Base-by-base conservation (phyloP, 768 basidiomycete genomes). In the Panaeolus cyanescens region DNA sequence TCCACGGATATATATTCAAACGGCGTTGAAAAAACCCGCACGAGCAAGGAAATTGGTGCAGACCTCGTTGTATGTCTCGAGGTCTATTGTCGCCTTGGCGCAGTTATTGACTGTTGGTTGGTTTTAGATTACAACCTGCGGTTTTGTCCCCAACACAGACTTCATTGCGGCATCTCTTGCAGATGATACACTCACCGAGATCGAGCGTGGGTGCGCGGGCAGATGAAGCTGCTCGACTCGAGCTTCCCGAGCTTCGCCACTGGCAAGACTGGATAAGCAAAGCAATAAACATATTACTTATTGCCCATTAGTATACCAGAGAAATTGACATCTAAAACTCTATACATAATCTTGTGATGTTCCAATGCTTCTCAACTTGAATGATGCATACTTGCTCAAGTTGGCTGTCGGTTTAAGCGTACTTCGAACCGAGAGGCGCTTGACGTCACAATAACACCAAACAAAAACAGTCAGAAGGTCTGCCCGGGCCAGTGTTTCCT, bases 61-160 rank as follows among this genome's bases (percentile, higher is more conserved):
- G 84, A 86, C 63, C 72, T 85, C 3, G 78, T 85, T 9, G 85
- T 86, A 70, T 45, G 82, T 67, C 20, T 3, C 15, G 5, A 15
- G 13, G 12, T 28, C 56, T 20, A 6, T 4, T 20, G n/a, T n/a
- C n/a, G n/a, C n/a, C n/a, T 1, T 1, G 19, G 13, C 55, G 20
- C 55, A 20, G 32, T 19, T 17, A 13, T n/a, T 5, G 12, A 5
- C 10, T 5, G 17, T 7, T 22, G 30, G 8, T 30, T 31, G 8
- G 7, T 25, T 0, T 42, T 42, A 58, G 56, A 42, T 58, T 40
- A 19, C 39, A 5, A 58, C 56, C 22, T 20, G 37, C 5, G 56
- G 56, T 1, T 20, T 12, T 19, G 19, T 6, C 19, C 56, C 37
- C 34, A 42, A 58, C 28, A 58, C 56, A 1, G 30, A 58, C 6